Evolutionary conservation across 2,329 filamentous ascomycete species (phyloP).

Genomic region (Claviceps capensis): DNA sequence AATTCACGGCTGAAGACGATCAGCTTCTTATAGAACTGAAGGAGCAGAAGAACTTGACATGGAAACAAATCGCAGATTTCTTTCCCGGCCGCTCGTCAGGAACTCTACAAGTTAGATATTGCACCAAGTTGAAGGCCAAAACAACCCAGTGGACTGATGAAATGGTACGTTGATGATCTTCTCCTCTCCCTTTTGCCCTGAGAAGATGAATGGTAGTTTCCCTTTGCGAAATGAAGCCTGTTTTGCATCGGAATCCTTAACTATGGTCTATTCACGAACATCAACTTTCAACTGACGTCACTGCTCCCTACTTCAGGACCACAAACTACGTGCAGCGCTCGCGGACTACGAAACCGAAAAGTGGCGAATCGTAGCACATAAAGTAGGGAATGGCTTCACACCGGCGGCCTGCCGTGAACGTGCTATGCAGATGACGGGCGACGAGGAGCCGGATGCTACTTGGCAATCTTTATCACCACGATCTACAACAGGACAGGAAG

Average conservation of each 20-base stretch:
- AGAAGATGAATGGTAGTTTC: neutral
- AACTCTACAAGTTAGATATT: constrained; percentile 86
- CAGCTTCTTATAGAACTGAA: constrained; percentile 78
- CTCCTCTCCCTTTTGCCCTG: no score
- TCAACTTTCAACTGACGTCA: neutral
- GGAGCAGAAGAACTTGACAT: constrained; percentile 86
- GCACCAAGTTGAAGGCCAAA: constrained; percentile 88
- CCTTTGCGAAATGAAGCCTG: neutral
- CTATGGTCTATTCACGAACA: neutral
- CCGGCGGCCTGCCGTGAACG: constrained; percentile 78
- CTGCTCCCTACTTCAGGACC: constrained; percentile 38
- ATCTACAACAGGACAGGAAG: constrained; percentile 12
- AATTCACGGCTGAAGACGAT: constrained; percentile 89
- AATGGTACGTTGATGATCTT: constrained; percentile 46
- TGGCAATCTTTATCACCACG: constrained; percentile 43
- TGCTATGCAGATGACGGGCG: constrained; percentile 46
- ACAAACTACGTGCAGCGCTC: constrained; percentile 62
- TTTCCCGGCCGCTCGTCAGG: constrained; percentile 84
- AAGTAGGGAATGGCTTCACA: constrained; percentile 81
- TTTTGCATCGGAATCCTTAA: no score
- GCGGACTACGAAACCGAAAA: constrained; percentile 83
- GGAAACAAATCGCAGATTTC: constrained; percentile 96
- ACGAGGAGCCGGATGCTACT: constrained; percentile 29
- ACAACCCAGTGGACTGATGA: constrained; percentile 89
- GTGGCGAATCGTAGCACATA: constrained; percentile 83